Conservation (phyloP, 106 monocot genomes). For the Apostasia shenzhenica region DNA sequence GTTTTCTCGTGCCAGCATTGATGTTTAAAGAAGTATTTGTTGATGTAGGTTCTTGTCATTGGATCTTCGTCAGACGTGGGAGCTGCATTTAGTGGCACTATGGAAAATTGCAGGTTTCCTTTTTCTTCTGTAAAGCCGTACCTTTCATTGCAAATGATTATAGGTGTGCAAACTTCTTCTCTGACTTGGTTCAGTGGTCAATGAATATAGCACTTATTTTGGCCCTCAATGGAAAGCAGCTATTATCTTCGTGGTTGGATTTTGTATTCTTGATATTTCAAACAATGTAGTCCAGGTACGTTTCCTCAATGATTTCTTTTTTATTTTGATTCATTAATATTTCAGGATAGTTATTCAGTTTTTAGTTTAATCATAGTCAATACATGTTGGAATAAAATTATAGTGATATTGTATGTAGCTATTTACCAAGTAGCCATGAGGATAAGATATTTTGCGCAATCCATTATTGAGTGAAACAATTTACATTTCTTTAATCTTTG, state of each 20-base stretch:
- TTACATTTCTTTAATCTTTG: not conserved
- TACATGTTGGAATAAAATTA: too few relatives aligned
- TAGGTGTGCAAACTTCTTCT: too few relatives aligned
- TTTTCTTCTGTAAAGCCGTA: not conserved
- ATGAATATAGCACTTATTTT: constrained; percentile 35
- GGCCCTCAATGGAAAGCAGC: constrained; percentile 81
- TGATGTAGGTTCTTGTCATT: constrained; percentile 50
- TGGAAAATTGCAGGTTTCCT: constrained; percentile 67
- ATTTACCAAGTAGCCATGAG: too few relatives aligned
- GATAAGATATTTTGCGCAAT: too few relatives aligned
- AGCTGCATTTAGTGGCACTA: constrained; percentile 64
- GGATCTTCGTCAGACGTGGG: constrained; percentile 89
- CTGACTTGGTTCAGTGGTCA: not conserved
- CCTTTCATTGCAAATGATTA: too few relatives aligned
- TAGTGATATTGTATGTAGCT: too few relatives aligned
- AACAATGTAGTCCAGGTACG: constrained; percentile 79
- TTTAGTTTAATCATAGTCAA: too few relatives aligned
- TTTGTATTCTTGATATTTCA: constrained; percentile 83
- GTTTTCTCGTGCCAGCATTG: not conserved
- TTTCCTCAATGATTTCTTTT: not conserved
- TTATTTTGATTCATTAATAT: too few relatives aligned
- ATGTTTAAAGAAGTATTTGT: not conserved
- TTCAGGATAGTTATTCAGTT: too few relatives aligned
- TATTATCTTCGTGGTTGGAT: constrained; percentile 67
- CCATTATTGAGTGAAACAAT: too few relatives aligned